Evolutionary conservation across 2,329 filamentous ascomycete genomes (phyloP).

Genomic region (Teratosphaeria viscida): DNA sequence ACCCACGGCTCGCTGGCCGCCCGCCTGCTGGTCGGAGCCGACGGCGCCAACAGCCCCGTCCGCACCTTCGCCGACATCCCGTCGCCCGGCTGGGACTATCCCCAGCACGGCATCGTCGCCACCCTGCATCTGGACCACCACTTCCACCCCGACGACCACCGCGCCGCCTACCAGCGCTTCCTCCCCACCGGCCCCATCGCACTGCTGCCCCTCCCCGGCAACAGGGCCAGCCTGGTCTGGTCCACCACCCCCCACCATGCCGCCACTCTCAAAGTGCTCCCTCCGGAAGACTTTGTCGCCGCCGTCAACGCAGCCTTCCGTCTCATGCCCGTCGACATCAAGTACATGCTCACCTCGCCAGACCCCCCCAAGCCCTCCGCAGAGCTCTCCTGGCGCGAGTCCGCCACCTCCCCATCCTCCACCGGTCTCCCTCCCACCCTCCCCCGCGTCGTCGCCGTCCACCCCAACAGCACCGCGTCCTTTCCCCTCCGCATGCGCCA

Average conservation of each 20-base stretch:
- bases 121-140: slow-evolving; percentile 56
- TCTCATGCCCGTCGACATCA: slow-evolving; percentile 65
- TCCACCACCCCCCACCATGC: slow-evolving; percentile 78
- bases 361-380: slow-evolving; percentile 37
- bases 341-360: slow-evolving; percentile 62
- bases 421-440: slow-evolving; percentile 30
- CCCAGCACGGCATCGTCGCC: slow-evolving; percentile 80
- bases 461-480: slow-evolving; percentile 70
- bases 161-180: slow-evolving; percentile 90
- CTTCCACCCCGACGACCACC: slow-evolving; percentile 27
- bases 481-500: slow-evolving; percentile 89
- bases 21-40: slow-evolving; percentile 79
- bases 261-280: slow-evolving; percentile 64
- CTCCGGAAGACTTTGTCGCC: slow-evolving; percentile 62
- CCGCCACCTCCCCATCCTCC: slow-evolving; percentile 49
- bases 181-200: slow-evolving; percentile 85
- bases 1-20: slow-evolving; percentile 50
- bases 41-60: slow-evolving; percentile 90
- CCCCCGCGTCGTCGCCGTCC: slow-evolving; percentile 57
- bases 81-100: slow-evolving; percentile 87
- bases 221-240: slow-evolving; percentile 82
- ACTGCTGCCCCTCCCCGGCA: slow-evolving; percentile 77
- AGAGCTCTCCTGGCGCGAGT: slow-evolving; percentile 75
- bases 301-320: slow-evolving; percentile 93
- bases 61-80: slow-evolving; percentile 78